Evolutionary conservation across 306 rosid genomes (phyloP), one percentile per base, ranked within the genome.

Genomic region (Senna siamea): DNA sequence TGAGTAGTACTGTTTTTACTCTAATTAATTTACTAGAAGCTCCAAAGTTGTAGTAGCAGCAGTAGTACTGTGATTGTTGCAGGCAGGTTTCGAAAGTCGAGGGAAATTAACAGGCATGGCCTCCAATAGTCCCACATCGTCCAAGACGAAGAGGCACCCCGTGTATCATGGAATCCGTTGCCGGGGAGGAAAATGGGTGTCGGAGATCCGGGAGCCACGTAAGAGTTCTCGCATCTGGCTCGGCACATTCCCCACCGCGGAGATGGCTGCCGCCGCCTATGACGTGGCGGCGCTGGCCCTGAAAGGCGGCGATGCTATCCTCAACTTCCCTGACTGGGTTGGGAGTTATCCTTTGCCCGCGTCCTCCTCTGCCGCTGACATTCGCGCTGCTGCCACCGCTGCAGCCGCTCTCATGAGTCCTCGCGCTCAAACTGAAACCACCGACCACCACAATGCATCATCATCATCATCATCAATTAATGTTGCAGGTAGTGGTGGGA

Each of bases 221-320:
- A 87, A 87, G 79, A 79, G 88, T 14, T 87, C 88, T 0, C 86
- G 97, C 3, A 91, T 91, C 71, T 91, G 97, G 97, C 91, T 91
- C 1, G 97, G 97, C 3, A 89, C 97, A 0, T 91, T 83, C 78
- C 82, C 87, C 0, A 62, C 88, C 0, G 70, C 95, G 32, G 97
- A 91, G 73, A 91, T 91, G 97, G 97, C 97, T 0, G 97, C 95
- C 0, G 89, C 93, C 0, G 97, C 97, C 80, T 85, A 85, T 11
- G 97, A 91, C 54, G 93, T 84, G 9, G 97, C 95, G 0, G 87
- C 89, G 0, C 43, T 89, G 1, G 91, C 97, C 34, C 85, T 91
- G 19, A 91, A 85, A 74, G 92, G 97, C 1, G 17, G 52, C 30
- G 79, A 82, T 1, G 92, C 87, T 0, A 78, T 72, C 57, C 92